A percentile compares a stretch with the other conserved stretches of the same genome.
phyloP scores from a whole-genome alignment of 2,329 filamentous ascomycete species.

The Sarocladiaceae sp. region DNA sequence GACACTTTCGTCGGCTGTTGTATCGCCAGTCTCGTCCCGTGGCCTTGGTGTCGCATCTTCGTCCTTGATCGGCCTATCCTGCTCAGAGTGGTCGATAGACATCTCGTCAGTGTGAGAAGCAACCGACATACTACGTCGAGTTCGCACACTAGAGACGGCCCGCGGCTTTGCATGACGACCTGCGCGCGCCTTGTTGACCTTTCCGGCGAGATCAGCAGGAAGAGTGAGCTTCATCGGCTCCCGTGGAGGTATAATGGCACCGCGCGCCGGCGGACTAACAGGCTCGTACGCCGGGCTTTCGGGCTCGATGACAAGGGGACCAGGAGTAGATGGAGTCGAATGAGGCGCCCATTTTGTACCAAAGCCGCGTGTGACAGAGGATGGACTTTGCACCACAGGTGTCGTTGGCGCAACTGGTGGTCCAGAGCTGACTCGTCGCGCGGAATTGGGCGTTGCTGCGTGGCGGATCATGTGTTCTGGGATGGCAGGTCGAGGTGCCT shows the following conservation, averaged over 20 bases:
- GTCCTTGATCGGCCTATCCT: slow-evolving; percentile 49
- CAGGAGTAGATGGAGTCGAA: slow-evolving; percentile 55
- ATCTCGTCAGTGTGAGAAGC: slow-evolving; percentile 44
- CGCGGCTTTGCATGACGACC: slow-evolving; percentile 13
- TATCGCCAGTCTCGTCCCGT: slow-evolving; percentile 52
- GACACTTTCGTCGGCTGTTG: slow-evolving; percentile 49
- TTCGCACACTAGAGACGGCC: slow-evolving; percentile 11
- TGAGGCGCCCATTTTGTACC: slow-evolving; percentile 57
- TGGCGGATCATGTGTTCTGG: slow-evolving; percentile 39
- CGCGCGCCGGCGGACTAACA: slow-evolving; percentile 48
- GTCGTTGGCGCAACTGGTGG: slow-evolving; percentile 26
- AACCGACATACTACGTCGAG: slow-evolving; percentile 41
- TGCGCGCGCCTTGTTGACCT: slow-evolving; percentile 11
- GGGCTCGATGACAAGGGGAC: slow-evolving; percentile 29
- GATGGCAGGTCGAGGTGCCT: slow-evolving; percentile 31
- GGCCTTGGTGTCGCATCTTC: slow-evolving; percentile 53
- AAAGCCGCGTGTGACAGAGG: slow-evolving; percentile 28
- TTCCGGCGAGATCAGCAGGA: slow-evolving; percentile 11
- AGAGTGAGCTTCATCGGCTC: slow-evolving; percentile 11
- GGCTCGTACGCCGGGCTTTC: slow-evolving; percentile 55
- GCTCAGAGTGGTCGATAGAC: slow-evolving; percentile 36
- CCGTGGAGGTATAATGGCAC: slow-evolving; percentile 28
- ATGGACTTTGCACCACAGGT: slow-evolving; percentile 23
- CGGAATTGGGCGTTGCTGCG: slow-evolving; percentile 22
- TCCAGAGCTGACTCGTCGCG: slow-evolving; percentile 26